Conservation (phyloP, 2,329 filamentous ascomycete genomes). For the Akanthomyces muscarius region DNA sequence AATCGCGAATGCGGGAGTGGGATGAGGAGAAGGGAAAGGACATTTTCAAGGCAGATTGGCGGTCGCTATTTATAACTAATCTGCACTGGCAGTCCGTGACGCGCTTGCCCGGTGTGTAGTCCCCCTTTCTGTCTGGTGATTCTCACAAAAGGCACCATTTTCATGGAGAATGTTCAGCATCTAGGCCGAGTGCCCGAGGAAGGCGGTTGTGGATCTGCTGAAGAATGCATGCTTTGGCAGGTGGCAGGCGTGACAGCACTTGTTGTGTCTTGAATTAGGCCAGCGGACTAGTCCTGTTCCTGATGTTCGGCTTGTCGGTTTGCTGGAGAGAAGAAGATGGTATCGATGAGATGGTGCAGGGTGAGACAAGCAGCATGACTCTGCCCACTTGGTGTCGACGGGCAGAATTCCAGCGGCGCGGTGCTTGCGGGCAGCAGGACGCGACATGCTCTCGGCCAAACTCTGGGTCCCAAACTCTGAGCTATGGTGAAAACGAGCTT, state of each 20-base stretch:
- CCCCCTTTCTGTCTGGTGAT: neutral
- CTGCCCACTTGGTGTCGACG: conserved; percentile 4
- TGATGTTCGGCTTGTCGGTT: neutral
- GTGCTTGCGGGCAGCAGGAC: neutral
- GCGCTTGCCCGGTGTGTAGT: neutral
- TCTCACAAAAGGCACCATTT: neutral
- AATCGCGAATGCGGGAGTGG: conserved; percentile 29
- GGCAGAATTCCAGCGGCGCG: conserved; percentile 4
- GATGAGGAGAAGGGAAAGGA: conserved; percentile 17
- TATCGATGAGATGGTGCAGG: conserved; percentile 9
- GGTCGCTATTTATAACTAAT: conserved; percentile 27
- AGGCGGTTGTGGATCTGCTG: neutral
- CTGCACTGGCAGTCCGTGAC: neutral
- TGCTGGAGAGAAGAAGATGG: neutral
- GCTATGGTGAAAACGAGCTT: neutral
- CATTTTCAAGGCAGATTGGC: conserved; percentile 20
- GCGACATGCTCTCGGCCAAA: conserved; percentile 6
- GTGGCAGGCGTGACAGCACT: neutral
- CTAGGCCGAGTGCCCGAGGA: neutral
- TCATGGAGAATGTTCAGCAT: neutral
- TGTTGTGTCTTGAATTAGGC: conserved; percentile 10
- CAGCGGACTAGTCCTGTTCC: neutral
- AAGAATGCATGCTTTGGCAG: conserved; percentile 10
- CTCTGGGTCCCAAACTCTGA: neutral
- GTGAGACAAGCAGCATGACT: conserved; percentile 2